Conservation (phyloP, 306 rosid genomes). For the Vigna nakashimae region DNA sequence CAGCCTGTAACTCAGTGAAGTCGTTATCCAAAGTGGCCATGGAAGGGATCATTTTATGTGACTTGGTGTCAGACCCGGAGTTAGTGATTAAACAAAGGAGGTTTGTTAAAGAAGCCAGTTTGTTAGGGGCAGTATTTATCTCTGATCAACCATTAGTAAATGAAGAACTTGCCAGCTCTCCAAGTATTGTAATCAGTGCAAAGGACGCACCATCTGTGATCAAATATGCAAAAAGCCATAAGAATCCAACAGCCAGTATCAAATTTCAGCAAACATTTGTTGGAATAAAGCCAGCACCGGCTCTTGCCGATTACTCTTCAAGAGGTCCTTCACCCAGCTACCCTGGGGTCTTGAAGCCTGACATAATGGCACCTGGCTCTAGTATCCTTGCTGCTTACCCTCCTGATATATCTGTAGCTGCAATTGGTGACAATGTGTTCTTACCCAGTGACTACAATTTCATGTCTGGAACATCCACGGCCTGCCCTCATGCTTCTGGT, state of each 20-base stretch:
- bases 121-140: conserved; percentile 48
- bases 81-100: neutral
- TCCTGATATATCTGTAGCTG: neutral
- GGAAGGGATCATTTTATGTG: conserved; percentile 42
- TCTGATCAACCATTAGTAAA: neutral
- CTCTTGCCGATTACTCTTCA: conserved; percentile 46
- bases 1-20: conserved; percentile 44
- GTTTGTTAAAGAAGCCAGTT: neutral
- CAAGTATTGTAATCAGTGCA: conserved; percentile 40
- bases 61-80: neutral
- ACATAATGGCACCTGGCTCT: conserved; percentile 51
- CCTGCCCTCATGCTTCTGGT: conserved; percentile 47
- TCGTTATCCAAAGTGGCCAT: neutral
- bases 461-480: conserved; percentile 49
- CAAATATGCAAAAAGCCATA: conserved; percentile 26
- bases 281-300: conserved; percentile 54
- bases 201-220: conserved; percentile 36
- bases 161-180: conserved; percentile 32
- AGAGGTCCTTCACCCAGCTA: conserved; percentile 52
- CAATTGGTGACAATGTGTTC: conserved; percentile 32
- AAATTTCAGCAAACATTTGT: conserved; percentile 47
- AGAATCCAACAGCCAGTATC: conserved; percentile 37
- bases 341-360: conserved; percentile 45
- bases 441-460: conserved; percentile 43
- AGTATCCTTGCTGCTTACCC: conserved; percentile 43